Conservation (phyloP, 345 rosid species). For the Physaria fendleri region DNA sequence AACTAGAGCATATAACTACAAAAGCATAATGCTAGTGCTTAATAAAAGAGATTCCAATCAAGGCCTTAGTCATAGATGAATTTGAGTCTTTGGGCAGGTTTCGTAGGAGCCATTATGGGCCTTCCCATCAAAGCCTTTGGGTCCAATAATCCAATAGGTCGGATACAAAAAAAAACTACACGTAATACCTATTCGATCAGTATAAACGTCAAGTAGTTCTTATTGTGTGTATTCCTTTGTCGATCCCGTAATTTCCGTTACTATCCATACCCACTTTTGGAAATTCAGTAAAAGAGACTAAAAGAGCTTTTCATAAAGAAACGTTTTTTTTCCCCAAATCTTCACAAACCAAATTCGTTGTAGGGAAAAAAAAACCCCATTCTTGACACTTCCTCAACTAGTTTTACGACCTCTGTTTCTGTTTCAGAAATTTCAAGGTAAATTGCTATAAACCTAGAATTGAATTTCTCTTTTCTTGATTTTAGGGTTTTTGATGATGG, state of each 20-base stretch:
- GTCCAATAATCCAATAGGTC: too few relatives aligned
- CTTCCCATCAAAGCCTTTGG: background rate
- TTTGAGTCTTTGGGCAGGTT: background rate
- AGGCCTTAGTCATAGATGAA: too few relatives aligned
- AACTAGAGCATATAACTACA: too few relatives aligned
- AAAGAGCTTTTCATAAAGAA: background rate
- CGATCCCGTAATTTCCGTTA: constrained; percentile 15
- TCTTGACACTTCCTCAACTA: constrained; percentile 20
- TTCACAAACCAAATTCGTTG: constrained; percentile 5
- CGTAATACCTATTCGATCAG: background rate
- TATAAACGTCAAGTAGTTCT: constrained; percentile 1
- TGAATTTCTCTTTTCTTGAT: background rate
- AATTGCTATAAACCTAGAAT: constrained; percentile 41
- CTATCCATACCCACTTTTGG: constrained; percentile 17
- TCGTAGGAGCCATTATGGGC: background rate
- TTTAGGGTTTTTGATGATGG: constrained; percentile 8
- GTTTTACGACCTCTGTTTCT: constrained; percentile 13
- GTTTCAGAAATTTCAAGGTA: constrained; percentile 31
- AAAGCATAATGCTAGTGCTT: too few relatives aligned
- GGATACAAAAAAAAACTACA: background rate
- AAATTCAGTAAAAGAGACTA: constrained; percentile 5
- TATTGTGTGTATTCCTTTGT: background rate
- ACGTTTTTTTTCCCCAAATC: background rate
- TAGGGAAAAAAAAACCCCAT: background rate
- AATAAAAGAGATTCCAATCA: too few relatives aligned